Percentiles rank a stretch among this genome's conserved stretches.
phyloP scores from a whole-genome alignment of 768 basidiomycete species.

The Mycena leptocephala region DNA sequence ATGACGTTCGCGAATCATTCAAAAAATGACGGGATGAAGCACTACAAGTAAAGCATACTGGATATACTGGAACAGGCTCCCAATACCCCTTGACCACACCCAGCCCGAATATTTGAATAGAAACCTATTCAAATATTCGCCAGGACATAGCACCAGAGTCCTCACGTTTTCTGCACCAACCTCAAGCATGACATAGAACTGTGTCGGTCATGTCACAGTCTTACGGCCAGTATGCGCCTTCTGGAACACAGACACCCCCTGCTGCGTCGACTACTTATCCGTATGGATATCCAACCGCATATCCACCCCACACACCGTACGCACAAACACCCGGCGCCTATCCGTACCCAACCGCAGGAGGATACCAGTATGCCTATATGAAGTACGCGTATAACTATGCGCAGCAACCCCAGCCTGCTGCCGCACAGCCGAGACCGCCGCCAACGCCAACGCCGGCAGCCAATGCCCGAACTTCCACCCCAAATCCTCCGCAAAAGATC shows the following conservation, averaged over 20 bases:
- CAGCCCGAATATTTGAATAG: no score
- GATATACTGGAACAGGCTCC: no score
- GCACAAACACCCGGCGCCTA: constrained; percentile 27
- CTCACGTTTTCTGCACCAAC: no score
- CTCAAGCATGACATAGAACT: constrained; percentile 16
- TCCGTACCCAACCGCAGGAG: constrained; percentile 17
- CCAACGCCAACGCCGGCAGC: constrained; percentile 4
- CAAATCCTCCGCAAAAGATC: constrained; percentile 33
- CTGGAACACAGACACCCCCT: constrained; percentile 26
- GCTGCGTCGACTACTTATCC: constrained; percentile 13
- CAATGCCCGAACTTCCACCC: constrained; percentile 27
- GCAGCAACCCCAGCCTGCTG: constrained; percentile 8
- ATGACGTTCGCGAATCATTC: no score
- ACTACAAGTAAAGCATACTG: no score
- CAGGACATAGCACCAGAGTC: no score
- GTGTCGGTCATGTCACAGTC: constrained; percentile 16
- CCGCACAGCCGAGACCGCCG: constrained; percentile 16
- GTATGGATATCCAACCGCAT: constrained; percentile 19
- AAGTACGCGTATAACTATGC: constrained; percentile 25
- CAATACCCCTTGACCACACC: no score
- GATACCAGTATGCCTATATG: constrained; percentile 23
- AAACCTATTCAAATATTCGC: no score
- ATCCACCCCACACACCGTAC: constrained; percentile 21
- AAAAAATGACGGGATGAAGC: no score
- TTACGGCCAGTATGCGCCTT: constrained; percentile 22